Base-by-base conservation (phyloP, 305 asterid genomes). In the Fraxinus latifolia region DNA sequence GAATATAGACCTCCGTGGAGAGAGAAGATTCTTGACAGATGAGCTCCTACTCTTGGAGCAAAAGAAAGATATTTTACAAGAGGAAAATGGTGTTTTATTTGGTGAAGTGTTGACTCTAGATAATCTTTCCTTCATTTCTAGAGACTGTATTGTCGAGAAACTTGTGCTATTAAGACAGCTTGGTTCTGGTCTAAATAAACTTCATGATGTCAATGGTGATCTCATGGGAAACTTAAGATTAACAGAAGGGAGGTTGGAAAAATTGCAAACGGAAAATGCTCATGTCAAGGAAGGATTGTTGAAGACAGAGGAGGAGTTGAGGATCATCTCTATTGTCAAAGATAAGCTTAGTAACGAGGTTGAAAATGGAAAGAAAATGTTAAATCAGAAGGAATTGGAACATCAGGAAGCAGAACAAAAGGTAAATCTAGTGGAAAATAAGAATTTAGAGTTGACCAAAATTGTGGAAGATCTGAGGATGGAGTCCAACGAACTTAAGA, bases 91-190 rank as follows among this genome's bases (percentile, higher is more conserved):
- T 83, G 83, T 42, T 74, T 76, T 91, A 76, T 78, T 74, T 80
- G 87, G 86, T 58, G 86, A 93, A 81, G 86, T 90, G 47, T 62
- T 93, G 47, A 90, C 88, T 81, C 88, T 90, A 19, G 91, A 87
- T 77, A 86, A 84, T 77, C 86, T 89, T 71, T 90, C 94, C 47
- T 65, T 86, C 70, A 81, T 93, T 80, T 90, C 91, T 82, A 87
- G 85, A 89, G 86, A 86, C 84, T 85, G 84, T 65, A 83, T 90
- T 23, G 88, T 83, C 58, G 98, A 93, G 84, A 93, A 92, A 81
- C 62, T 82, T 53, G 19, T 68, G 85, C 90, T 80, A 70, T 37
- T 91, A 8, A 89, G 87, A 87, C 89, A 85, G 74, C 89, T 94
- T 37, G 88, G 80, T 74, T 81, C 76, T 74, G 92, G 88, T 85